Percentiles rank a stretch among this genome's conserved stretches.
phyloP scores from a whole-genome alignment of 768 basidiomycete genomes.

The Phaeotremella skinneri region DNA sequence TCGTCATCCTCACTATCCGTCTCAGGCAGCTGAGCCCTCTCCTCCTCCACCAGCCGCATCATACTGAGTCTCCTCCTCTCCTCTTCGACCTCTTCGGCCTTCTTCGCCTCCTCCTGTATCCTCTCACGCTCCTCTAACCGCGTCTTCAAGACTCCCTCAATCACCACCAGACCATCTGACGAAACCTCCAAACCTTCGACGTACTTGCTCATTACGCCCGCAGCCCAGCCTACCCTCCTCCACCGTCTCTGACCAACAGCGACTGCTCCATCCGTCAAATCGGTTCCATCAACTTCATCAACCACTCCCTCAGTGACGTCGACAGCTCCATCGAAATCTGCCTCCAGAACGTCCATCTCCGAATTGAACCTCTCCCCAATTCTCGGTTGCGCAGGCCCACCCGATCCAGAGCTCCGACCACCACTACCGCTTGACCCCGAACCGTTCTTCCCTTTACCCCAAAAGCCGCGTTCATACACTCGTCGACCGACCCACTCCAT shows the following conservation, averaged over 20 bases:
- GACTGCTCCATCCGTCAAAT: conserved; percentile 50
- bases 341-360: conserved; percentile 78
- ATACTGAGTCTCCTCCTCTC: conserved; percentile 65
- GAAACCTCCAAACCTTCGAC: conserved; percentile 72
- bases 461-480: conserved; percentile 90
- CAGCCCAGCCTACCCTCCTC: conserved; percentile 70
- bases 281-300: conserved; percentile 62
- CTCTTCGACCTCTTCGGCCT: conserved; percentile 67
- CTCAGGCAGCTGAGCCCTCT: conserved; percentile 54
- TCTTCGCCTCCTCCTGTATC: conserved; percentile 57
- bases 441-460: conserved; percentile 61
- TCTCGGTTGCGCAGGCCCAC: conserved; percentile 47
- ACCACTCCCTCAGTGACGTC: conserved; percentile 69
- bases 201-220: conserved; percentile 63
- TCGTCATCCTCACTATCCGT: conserved; percentile 32
- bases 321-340: conserved; percentile 56
- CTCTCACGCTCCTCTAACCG: conserved; percentile 63
- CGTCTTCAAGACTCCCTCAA: conserved; percentile 58
- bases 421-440: background rate
- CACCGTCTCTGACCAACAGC: conserved; percentile 62
- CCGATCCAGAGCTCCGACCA: conserved; percentile 21
- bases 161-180: conserved; percentile 55
- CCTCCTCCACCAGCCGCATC: conserved; percentile 65
- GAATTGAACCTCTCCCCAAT: conserved; percentile 43
- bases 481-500: conserved; percentile 93